phyloP scores from a whole-genome alignment of 495 filamentous ascomycete species.

The Tuber calosporum region DNA sequence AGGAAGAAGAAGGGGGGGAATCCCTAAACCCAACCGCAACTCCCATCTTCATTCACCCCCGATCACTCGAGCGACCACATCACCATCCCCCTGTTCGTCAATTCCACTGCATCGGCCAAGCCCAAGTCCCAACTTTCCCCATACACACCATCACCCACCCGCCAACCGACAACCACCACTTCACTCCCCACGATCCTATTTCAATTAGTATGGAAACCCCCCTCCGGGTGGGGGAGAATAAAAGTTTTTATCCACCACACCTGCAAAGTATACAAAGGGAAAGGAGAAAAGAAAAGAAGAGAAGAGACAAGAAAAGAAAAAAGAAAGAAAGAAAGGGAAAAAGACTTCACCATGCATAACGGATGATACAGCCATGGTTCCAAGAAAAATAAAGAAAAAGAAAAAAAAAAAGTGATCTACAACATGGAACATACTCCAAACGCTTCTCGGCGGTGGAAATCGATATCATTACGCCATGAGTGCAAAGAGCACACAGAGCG shows the following conservation, averaged over 20 bases:
- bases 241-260: background rate
- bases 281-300: no score
- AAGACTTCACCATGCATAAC: conserved; percentile 5
- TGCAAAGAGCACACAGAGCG: background rate
- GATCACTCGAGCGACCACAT: conserved; percentile 10
- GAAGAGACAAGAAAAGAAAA: no score
- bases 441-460: background rate
- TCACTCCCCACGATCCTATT: background rate
- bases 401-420: conserved; percentile 1
- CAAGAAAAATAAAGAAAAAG: conserved; percentile 14
- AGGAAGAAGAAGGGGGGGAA: background rate
- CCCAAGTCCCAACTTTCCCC: background rate
- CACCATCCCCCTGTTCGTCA: background rate
- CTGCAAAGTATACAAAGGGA: conserved; percentile 10
- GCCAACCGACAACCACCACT: background rate
- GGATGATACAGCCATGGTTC: conserved; percentile 2
- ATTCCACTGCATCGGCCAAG: background rate
- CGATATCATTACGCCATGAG: background rate
- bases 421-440: background rate
- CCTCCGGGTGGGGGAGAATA: background rate
- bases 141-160: background rate
- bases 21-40: background rate
- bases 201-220: background rate
- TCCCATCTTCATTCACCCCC: conserved; percentile 5
- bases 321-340: background rate